Percentiles rank a stretch among this genome's conserved stretches.
These are phyloP conservation scores for Lachancea quebecensis DNA, from an alignment of 805 yeast genomes.

Conservation along the genomic window DNA sequence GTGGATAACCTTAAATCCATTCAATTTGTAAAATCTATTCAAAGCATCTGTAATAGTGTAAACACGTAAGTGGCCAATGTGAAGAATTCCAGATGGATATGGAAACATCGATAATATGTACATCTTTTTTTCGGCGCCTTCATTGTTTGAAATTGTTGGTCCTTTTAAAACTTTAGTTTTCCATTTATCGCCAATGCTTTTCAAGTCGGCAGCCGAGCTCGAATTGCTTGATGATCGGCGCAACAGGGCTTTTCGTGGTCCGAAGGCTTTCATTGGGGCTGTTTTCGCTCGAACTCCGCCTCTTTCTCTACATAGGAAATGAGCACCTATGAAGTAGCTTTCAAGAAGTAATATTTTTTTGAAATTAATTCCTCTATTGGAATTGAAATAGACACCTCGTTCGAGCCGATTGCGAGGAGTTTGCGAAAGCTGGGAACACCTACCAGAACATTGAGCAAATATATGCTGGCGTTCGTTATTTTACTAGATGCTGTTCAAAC, in stretches of 20 bases:
- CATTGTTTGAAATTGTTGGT: constrained; percentile 1
- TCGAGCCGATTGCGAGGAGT: too few relatives aligned
- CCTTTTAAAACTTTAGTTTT: constrained; percentile 19
- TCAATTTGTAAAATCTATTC: constrained; percentile 68
- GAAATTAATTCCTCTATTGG: too few relatives aligned
- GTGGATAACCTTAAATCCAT: constrained; percentile 74
- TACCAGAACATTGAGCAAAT: too few relatives aligned
- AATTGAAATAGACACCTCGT: too few relatives aligned
- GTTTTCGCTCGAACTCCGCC: background rate
- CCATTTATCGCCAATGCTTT: constrained; percentile 25
- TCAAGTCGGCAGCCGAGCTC: constrained; percentile 10
- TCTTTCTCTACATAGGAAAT: too few relatives aligned
- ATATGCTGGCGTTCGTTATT: too few relatives aligned
- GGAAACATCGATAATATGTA: constrained; percentile 89
- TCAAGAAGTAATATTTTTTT: too few relatives aligned
- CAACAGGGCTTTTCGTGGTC: background rate
- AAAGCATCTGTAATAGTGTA: constrained; percentile 85
- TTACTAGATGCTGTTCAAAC: too few relatives aligned
- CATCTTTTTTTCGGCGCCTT: constrained; percentile 11
- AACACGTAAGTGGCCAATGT: constrained; percentile 91
- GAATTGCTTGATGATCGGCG: constrained; percentile 10
- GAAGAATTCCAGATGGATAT: constrained; percentile 89
- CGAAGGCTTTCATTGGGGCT: background rate
- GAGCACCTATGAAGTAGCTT: too few relatives aligned
- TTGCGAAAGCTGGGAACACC: too few relatives aligned